Conservation (phyloP, 2,329 filamentous ascomycete genomes). For the Penicillium concentricum region DNA sequence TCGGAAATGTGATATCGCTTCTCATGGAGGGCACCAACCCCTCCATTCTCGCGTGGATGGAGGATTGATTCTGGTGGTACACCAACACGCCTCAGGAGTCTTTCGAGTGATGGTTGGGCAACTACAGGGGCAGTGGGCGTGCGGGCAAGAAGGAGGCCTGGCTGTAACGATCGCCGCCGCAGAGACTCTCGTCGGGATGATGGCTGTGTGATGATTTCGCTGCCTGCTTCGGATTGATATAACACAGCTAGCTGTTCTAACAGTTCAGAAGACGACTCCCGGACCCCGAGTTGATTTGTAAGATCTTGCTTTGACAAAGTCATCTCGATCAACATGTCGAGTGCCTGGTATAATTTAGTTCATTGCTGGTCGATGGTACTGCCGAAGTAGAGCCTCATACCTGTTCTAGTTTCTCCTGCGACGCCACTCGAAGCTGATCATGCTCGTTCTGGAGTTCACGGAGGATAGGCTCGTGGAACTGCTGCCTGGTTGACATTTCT, state of each 20-base stretch:
- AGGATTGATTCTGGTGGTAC: slow-evolving; percentile 30
- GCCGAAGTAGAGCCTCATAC: slow-evolving; percentile 22
- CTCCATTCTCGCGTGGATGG: slow-evolving; percentile 19
- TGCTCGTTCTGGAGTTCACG: slow-evolving; percentile 35
- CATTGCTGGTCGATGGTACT: background rate
- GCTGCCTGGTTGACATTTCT: slow-evolving; percentile 45
- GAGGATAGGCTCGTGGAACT: slow-evolving; percentile 42
- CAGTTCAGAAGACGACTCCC: slow-evolving; percentile 37
- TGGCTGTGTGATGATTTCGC: slow-evolving; percentile 20
- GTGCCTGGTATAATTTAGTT: slow-evolving; percentile 28
- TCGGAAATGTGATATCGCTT: slow-evolving; percentile 32
- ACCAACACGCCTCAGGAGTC: slow-evolving; percentile 35
- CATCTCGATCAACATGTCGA: slow-evolving; percentile 36
- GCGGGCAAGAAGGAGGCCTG: slow-evolving; percentile 14
- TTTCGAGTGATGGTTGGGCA: slow-evolving; percentile 30
- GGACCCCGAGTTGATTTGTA: slow-evolving; percentile 28
- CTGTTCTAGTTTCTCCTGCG: slow-evolving; percentile 35
- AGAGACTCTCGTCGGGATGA: slow-evolving; percentile 28
- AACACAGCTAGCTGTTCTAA: slow-evolving; percentile 31
- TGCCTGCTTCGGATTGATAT: slow-evolving; percentile 33
- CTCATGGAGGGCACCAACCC: slow-evolving; percentile 26
- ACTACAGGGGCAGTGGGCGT: slow-evolving; percentile 12
- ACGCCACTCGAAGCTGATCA: slow-evolving; percentile 28
- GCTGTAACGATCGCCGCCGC: slow-evolving; percentile 28
- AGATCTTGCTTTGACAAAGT: slow-evolving; percentile 31